A percentile compares a stretch with the other conserved stretches of the same genome.
These are phyloP conservation scores for Irpex lacteus DNA, from an alignment of 1,284 basidiomycete genomes.

Conservation along the genomic window DNA sequence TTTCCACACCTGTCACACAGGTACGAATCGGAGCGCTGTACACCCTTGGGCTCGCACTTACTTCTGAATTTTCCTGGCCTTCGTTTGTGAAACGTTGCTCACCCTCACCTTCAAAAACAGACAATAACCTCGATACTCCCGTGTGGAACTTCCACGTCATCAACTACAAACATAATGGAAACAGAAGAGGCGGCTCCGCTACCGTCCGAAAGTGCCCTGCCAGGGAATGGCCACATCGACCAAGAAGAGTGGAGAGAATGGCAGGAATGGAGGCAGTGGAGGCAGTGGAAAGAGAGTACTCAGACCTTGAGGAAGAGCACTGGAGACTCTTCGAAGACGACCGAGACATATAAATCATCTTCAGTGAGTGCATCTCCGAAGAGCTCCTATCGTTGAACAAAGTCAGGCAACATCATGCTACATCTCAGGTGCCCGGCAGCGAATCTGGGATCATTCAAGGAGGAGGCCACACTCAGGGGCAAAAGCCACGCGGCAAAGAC, in stretches of 20 bases:
- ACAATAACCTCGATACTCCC: too few relatives aligned
- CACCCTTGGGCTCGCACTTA: too few relatives aligned
- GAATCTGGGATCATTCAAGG: not conserved
- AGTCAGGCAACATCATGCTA: not conserved
- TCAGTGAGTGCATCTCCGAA: not conserved
- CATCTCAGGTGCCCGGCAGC: not conserved
- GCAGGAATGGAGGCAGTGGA: not conserved
- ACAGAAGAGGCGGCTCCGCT: too few relatives aligned
- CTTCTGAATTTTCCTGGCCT: too few relatives aligned
- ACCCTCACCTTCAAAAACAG: too few relatives aligned
- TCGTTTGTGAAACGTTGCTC: too few relatives aligned
- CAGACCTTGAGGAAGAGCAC: not conserved
- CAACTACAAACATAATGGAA: too few relatives aligned
- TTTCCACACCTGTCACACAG: too few relatives aligned
- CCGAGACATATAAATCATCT: not conserved
- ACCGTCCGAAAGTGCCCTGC: not conserved
- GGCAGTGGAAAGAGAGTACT: not conserved
- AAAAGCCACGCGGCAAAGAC: not conserved
- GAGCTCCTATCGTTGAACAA: too few relatives aligned
- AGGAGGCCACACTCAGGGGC: not conserved
- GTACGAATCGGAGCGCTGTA: too few relatives aligned
- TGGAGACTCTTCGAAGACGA: not conserved
- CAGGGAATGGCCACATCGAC: not conserved
- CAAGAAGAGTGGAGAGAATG: not conserved
- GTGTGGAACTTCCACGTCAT: too few relatives aligned